phyloP scores from a whole-genome alignment of 345 rosid genomes.

The rapeseed (Brassica napus) region DNA sequence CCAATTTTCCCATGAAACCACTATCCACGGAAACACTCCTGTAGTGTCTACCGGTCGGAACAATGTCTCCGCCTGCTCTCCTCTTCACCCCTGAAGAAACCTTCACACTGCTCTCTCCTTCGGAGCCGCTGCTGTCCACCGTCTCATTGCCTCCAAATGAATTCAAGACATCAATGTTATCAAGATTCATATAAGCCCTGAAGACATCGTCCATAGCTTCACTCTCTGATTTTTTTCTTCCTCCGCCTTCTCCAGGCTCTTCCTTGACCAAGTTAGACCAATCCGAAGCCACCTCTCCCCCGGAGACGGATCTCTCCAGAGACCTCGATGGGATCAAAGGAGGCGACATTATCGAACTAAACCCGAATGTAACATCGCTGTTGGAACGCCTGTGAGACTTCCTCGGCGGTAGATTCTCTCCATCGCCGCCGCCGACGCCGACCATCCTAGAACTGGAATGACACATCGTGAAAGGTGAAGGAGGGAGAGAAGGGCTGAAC shows the following conservation, averaged over 20 bases:
- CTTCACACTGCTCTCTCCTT: constrained; percentile 61
- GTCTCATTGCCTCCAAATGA: constrained; percentile 60
- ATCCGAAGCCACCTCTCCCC: constrained; percentile 44
- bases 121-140: constrained; percentile 57
- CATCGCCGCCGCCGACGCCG: constrained; percentile 42
- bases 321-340: constrained; percentile 59
- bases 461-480: constrained; percentile 62
- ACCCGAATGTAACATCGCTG: constrained; percentile 84
- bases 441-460: constrained; percentile 30
- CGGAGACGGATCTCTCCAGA: constrained; percentile 51
- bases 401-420: constrained; percentile 75
- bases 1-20: constrained; percentile 52
- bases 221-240: constrained; percentile 47
- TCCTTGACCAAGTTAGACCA: constrained; percentile 52
- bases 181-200: constrained; percentile 68
- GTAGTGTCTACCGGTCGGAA: constrained; percentile 49
- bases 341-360: constrained; percentile 51
- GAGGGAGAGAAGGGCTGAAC: constrained; percentile 61
- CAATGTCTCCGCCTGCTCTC: constrained; percentile 61
- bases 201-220: constrained; percentile 66
- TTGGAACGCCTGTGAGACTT: constrained; percentile 85
- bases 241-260: constrained; percentile 40
- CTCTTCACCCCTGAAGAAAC: constrained; percentile 48
- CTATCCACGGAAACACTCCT: constrained; percentile 84
- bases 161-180: constrained; percentile 62